Conservation (phyloP, 169 alveolate species). For the Besnoitia besnoiti region DNA sequence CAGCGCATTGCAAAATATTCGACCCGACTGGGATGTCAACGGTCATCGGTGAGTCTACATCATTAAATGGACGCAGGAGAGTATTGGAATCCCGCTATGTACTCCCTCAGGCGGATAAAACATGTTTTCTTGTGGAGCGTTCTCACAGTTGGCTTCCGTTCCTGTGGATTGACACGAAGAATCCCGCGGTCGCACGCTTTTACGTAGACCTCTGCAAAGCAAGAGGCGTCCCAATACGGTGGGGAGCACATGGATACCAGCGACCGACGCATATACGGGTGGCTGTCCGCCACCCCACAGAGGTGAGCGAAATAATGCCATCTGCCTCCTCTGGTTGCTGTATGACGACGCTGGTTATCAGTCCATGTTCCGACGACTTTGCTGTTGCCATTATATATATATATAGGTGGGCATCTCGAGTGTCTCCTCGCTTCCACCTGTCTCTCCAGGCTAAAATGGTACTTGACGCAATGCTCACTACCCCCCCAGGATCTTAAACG, state of each 20-base stretch:
- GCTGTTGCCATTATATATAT: no score
- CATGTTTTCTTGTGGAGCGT: background rate
- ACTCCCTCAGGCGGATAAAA: background rate
- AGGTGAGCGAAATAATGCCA: slow-evolving; percentile 41
- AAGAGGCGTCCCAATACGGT: slow-evolving; percentile 64
- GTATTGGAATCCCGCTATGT: background rate
- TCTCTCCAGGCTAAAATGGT: background rate
- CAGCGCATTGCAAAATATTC: background rate
- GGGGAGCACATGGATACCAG: slow-evolving; percentile 65
- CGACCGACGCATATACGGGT: slow-evolving; percentile 45
- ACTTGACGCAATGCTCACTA: background rate
- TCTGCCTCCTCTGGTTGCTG: no score
- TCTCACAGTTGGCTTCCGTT: slow-evolving; percentile 60
- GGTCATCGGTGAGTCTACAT: slow-evolving; percentile 2
- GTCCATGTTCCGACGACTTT: no score
- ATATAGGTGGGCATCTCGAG: no score
- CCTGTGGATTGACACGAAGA: slow-evolving; percentile 57
- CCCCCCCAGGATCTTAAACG: background rate
- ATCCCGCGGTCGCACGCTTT: slow-evolving; percentile 26
- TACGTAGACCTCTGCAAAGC: slow-evolving; percentile 43
- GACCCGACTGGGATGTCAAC: slow-evolving; percentile 28
- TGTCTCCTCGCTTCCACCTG: background rate
- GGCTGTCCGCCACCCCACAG: slow-evolving; percentile 44
- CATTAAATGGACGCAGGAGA: background rate
- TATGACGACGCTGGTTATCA: no score